Percentiles rank a stretch among this genome's conserved stretches.
Conservation (phyloP, 495 filamentous ascomycete genomes). For the Cudoniella acicularis region DNA sequence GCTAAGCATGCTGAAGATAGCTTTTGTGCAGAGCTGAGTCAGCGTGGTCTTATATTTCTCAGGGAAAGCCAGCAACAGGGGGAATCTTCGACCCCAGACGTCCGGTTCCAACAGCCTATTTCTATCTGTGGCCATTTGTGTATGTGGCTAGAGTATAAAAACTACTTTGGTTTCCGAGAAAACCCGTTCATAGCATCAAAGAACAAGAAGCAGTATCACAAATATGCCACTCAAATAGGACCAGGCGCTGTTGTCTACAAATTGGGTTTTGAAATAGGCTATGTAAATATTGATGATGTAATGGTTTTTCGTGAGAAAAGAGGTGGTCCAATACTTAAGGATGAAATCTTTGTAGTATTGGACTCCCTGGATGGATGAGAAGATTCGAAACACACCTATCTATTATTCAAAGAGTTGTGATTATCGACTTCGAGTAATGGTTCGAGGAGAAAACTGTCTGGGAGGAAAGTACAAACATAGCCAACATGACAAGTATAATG, state of each 20-base stretch:
- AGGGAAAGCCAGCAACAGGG: not conserved
- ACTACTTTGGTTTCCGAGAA: conserved; percentile 7
- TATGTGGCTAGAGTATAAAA: conserved; percentile 6
- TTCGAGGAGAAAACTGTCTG: too few species aligned
- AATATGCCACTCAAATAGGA: conserved; percentile 1
- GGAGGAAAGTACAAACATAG: too few species aligned
- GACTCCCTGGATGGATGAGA: too few species aligned
- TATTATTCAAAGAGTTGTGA: too few species aligned
- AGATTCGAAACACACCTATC: too few species aligned
- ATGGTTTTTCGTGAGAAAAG: conserved; percentile 5
- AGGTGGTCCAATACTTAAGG: conserved; percentile 1
- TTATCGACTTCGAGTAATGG: too few species aligned
- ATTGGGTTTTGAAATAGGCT: conserved; percentile 5
- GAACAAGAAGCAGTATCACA: conserved; percentile 6
- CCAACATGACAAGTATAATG: too few species aligned
- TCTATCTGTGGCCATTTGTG: conserved; percentile 3
- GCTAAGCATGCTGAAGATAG: conserved; percentile 3
- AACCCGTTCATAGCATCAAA: conserved; percentile 1
- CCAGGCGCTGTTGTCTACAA: conserved; percentile 8
- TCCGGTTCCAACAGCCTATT: conserved; percentile 6
- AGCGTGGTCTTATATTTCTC: not conserved
- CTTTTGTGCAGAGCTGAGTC: conserved; percentile 1
- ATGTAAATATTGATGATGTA: conserved; percentile 6
- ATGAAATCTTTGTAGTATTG: not conserved
- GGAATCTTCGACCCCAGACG: not conserved